Evolutionary conservation across 441 rosid genomes (phyloP), one percentile per base, ranked within the genome.

Genomic region (Arabidopsis lyrata): DNA sequence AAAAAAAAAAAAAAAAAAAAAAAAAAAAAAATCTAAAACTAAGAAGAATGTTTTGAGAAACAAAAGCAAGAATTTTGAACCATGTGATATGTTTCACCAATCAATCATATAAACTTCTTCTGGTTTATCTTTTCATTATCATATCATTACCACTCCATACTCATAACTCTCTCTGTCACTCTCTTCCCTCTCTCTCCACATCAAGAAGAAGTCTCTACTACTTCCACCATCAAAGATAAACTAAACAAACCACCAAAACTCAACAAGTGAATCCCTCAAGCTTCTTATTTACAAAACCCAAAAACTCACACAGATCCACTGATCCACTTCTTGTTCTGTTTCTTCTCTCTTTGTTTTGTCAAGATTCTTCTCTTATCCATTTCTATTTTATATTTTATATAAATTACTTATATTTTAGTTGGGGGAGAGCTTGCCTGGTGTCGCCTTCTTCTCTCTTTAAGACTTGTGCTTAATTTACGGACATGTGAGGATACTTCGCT

Each of bases 401-500:
- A 54, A 22, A 39, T n/a, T n/a, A 34, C 12, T 24, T 69, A 18
- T 75, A 75, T 67, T 62, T 67, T 41, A 79, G 74, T 78, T 65
- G 18, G 79, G 74, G 52, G 65, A 75, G 74, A 62, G 70, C 36
- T 75, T 68, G 79, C 70, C 70, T 62, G 8, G 77, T 39, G 75
- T 78, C 70, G 73, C 58, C 66, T 70, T 65, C 78, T 72, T 66
- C 72, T 72, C 65, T 74, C 63, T 64, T 44, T 70, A 54, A 59
- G 45, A 70, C 60, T 70, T 65, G 60, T 66, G 72, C 76, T 42
- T 69, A 73, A 71, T 68, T 54, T 32, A 72, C 79, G 74, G 74
- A 59, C 88, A 85, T 80, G 86, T 87, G 86, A 82, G 77, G 81
- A 76, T 84, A 76, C 78, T 74, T 58, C 73, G 63, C 74, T 78